Evolutionary conservation across 345 rosid genomes (phyloP), one percentile per base, ranked within the genome.

Genomic region (Zanthoxylum bungeanum): DNA sequence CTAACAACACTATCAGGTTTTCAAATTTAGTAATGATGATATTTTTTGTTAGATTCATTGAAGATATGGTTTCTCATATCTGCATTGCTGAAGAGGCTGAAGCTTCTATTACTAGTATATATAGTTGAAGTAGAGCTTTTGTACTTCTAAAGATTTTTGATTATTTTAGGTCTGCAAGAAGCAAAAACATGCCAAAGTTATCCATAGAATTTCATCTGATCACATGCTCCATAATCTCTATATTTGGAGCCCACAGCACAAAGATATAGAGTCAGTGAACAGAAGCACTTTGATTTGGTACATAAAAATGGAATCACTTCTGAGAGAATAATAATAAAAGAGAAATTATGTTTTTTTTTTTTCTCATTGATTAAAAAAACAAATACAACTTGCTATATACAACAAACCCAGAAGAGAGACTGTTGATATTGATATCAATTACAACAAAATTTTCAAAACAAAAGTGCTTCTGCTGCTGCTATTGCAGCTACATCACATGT

Each of bases 401-500:
- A 80, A 75, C 79, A 76, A 75, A 64, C 39, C 69, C 60, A 52
- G 56, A 65, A 72, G 77, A 73, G 79, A 49, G 79, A 42, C 34
- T 14, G 3, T 22, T 36, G 9, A n/a, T n/a, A n/a, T 30, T 30
- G 24, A 34, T 37, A 55, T 57, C 62, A 59, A 64, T 58, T 42
- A 60, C 60, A 74, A 75, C 69, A 77, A 77, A n/a, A 55, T 63
- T 9, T 33, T 60, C 55, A 64, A 76, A 62, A 64, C 64, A 69
- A 16, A 66, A 9, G 65, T 44, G 73, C 24, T 52, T 56, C 86
- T 57, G 63, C 78, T 46, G 76, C 76, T 31, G 57, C 55, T 33
- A 11, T 16, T 19, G 31, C 53, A 27, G 22, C 2, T 33, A 36
- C 7, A 5, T 36, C 49, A 30, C 71, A 10, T 22, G 22, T 31